Base-by-base conservation (phyloP, 345 rosid species). In the Microthlaspi erraticum region DNA sequence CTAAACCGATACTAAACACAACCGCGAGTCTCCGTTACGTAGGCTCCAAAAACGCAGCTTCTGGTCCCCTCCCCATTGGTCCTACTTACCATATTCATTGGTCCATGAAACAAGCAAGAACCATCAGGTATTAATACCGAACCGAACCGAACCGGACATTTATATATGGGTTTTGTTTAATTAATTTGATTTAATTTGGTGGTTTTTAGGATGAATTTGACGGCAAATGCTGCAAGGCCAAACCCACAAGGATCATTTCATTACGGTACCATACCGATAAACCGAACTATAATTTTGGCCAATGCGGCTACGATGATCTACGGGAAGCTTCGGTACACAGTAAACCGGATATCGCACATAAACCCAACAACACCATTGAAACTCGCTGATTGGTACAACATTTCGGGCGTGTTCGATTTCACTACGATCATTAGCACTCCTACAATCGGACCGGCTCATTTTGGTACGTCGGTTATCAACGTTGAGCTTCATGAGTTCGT, bases 241-340 rank as follows among this genome's bases (percentile, higher is more conserved):
- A 93, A 93, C 63, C 98, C 97, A 3, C 98, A 93, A 77, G 97
- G 98, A 10, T 88, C 98, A 48, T 93, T 57, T 83, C 98, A 86
- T 41, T 91, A 93, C 33, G 88, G 89, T 3, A 56, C 78, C 8
- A 91, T 93, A 71, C 73, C 23, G 0, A 59, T 87, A 20, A 49
- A 6, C 20, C 82, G 81, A 73, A 83, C 85, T 38, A 26, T 85
- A 7, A 36, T 86, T 19, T 66, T 90, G 31, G 85, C 82, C 26
- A 90, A 86, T 51, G 45, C 79, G 42, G 71, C 62, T 5, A 63
- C 75, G 1, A 76, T 70, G 64, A 82, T 93, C 2, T 66, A 81
- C 2, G 77, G 79, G 5, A 87, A 83, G 68, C 83, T 81, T 17
- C 76, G 96, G 11, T 90, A 85, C 68, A 81, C 96, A 0, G 91